A percentile compares a stretch with the other conserved stretches of the same genome.
Evolutionary conservation across 225 moss, liverwort and hornwort genomes (phyloP).

Genomic region (Takakia lepidozioides): DNA sequence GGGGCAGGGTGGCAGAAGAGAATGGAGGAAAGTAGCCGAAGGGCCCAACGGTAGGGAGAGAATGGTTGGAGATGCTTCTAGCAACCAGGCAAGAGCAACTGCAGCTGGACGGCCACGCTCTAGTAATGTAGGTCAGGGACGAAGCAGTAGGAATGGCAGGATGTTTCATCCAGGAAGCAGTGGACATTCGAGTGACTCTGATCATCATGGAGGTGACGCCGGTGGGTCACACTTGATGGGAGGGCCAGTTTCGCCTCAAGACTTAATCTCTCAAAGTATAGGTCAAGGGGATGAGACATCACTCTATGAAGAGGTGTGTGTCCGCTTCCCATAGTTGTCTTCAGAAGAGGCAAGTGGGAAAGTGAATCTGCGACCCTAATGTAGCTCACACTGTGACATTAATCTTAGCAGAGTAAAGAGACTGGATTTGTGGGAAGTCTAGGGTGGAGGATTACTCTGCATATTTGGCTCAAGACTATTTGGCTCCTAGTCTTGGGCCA

Average conservation of each 20-base stretch:
- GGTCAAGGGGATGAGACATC: constrained; percentile 53
- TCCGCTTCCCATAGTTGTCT: too few species aligned
- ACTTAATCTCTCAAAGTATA: constrained; percentile 67
- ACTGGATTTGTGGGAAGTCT: too few species aligned
- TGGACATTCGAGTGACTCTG: constrained; percentile 91
- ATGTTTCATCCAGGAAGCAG: constrained; percentile 75
- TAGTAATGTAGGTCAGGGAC: constrained; percentile 51
- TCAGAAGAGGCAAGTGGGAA: too few species aligned
- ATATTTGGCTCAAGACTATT: too few species aligned
- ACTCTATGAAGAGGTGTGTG: constrained; percentile 81
- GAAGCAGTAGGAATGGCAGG: constrained; percentile 78
- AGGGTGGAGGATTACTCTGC: too few species aligned
- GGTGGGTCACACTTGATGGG: constrained; percentile 63
- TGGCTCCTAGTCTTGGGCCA: too few species aligned
- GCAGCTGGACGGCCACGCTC: constrained; percentile 58
- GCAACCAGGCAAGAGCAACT: constrained; percentile 52
- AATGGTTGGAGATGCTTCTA: constrained; percentile 48
- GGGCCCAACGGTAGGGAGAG: constrained; percentile 62
- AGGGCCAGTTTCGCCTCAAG: constrained; percentile 65
- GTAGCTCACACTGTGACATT: too few species aligned
- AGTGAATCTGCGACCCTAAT: too few species aligned
- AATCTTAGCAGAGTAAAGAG: too few species aligned
- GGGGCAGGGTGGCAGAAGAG: constrained; percentile 69
- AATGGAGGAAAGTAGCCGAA: constrained; percentile 89
- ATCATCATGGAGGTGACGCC: constrained; percentile 76